Evolutionary conservation across 257 asterid species (phyloP).

Genomic region (Rhazya stricta): DNA sequence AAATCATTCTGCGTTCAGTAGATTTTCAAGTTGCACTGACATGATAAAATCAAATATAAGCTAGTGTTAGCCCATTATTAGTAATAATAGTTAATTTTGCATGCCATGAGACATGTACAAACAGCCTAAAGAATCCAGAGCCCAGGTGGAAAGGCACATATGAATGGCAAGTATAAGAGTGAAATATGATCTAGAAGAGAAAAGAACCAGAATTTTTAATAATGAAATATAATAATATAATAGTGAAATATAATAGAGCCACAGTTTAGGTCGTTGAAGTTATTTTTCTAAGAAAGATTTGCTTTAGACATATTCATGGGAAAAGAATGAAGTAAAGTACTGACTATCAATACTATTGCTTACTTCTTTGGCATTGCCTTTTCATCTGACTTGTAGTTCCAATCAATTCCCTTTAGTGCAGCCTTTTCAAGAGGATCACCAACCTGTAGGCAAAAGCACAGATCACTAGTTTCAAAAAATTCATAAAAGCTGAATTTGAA

Average conservation of each 20-base stretch:
- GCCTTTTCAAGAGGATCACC: conserved; percentile 99
- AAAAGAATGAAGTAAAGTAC: neutral
- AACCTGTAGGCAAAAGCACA: conserved; percentile 55
- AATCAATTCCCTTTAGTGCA: conserved; percentile 91
- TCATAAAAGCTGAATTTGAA: conserved; percentile 6
- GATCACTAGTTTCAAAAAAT: conserved; percentile 2
- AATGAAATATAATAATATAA: too few species aligned
- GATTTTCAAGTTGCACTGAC: neutral
- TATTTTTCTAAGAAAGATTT: too few species aligned
- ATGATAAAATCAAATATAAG: neutral
- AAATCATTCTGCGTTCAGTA: neutral
- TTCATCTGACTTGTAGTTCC: conserved; percentile 96
- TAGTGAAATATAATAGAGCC: too few species aligned
- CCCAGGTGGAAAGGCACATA: neutral
- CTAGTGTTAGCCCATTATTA: neutral
- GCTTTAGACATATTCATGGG: neutral
- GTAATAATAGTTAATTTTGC: neutral
- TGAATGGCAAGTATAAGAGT: neutral
- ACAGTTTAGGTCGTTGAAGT: neutral
- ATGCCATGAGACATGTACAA: neutral
- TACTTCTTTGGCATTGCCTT: conserved; percentile 93
- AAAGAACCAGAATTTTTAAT: neutral
- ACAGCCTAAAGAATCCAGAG: neutral
- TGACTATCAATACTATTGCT: conserved; percentile 19
- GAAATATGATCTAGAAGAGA: neutral